A percentile compares a stretch with the other conserved stretches of the same genome.
These are phyloP conservation scores for Lenwebbia sp. DNA, from an alignment of 345 rosid genomes.

Conservation along the genomic window DNA sequence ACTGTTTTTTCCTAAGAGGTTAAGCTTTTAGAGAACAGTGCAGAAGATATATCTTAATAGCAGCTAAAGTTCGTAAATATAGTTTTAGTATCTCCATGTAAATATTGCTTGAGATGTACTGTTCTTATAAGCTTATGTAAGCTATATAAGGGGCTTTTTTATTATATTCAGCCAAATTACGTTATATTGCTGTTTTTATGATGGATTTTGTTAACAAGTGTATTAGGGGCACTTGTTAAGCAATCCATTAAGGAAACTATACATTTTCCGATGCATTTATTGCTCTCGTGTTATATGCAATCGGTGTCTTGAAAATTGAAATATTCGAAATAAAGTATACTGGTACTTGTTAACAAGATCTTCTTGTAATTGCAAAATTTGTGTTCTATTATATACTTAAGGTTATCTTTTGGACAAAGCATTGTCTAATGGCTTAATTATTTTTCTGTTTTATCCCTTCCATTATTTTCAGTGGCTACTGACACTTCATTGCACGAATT, in stretches of 20 bases:
- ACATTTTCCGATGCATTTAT: not conserved
- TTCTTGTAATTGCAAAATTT: not conserved
- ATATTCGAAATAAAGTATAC: not conserved
- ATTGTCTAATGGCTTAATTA: not conserved
- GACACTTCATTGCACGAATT: conserved; percentile 69
- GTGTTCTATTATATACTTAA: not conserved
- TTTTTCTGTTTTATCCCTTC: not conserved
- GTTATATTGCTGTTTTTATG: not conserved
- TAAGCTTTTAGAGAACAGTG: not conserved
- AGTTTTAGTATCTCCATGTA: not conserved
- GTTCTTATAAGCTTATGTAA: not conserved
- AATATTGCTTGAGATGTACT: not conserved
- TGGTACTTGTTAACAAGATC: not conserved
- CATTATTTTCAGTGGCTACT: conserved; percentile 45
- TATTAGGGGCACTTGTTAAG: not conserved
- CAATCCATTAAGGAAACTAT: not conserved
- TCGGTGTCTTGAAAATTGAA: not conserved
- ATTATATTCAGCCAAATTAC: not conserved
- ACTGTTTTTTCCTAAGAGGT: not conserved
- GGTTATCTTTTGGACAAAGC: not conserved
- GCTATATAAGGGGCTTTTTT: not conserved
- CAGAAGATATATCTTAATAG: not conserved
- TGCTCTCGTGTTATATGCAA: not conserved
- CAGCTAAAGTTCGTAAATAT: not conserved
- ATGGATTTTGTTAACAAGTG: not conserved